These are phyloP conservation scores for Hypoxylon fragiforme DNA, from an alignment of 495 filamentous ascomycete species.

Conservation along the genomic window DNA sequence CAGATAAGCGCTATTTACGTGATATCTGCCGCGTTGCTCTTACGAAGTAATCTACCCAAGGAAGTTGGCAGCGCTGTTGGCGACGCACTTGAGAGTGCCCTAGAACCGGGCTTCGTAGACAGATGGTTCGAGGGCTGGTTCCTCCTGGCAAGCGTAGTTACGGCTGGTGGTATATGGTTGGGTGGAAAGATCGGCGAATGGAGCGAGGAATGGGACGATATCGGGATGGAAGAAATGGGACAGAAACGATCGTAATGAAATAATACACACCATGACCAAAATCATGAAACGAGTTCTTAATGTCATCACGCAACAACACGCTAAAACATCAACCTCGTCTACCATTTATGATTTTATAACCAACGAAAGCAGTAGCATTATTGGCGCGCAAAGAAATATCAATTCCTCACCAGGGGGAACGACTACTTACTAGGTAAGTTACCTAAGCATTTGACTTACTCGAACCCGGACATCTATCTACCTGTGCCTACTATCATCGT, in stretches of 20 bases:
- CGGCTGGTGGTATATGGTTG: constrained; percentile 68
- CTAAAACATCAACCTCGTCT: not conserved
- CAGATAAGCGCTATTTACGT: constrained; percentile 82
- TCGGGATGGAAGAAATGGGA: constrained; percentile 69
- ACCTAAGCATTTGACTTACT: not conserved
- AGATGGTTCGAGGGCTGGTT: constrained; percentile 89
- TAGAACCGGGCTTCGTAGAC: constrained; percentile 73
- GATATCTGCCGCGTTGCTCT: constrained; percentile 70
- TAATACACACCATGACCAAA: constrained; percentile 5
- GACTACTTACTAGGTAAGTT: not conserved
- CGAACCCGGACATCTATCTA: constrained; percentile 15
- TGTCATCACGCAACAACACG: not conserved
- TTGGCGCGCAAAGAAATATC: no score
- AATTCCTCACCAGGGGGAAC: no score
- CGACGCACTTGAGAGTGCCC: constrained; percentile 69
- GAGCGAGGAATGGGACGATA: constrained; percentile 64
- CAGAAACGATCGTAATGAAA: constrained; percentile 57
- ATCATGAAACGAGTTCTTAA: constrained; percentile 8
- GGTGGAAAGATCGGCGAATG: constrained; percentile 60
- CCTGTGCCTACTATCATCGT: constrained; percentile 1
- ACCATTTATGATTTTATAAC: not conserved
- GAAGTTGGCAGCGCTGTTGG: constrained; percentile 72
- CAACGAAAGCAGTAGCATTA: not conserved
- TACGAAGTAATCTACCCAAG: constrained; percentile 71
- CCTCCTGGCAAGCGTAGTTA: constrained; percentile 61